Base-by-base conservation (phyloP, 495 filamentous ascomycete species). In the Neurospora sp. region DNA sequence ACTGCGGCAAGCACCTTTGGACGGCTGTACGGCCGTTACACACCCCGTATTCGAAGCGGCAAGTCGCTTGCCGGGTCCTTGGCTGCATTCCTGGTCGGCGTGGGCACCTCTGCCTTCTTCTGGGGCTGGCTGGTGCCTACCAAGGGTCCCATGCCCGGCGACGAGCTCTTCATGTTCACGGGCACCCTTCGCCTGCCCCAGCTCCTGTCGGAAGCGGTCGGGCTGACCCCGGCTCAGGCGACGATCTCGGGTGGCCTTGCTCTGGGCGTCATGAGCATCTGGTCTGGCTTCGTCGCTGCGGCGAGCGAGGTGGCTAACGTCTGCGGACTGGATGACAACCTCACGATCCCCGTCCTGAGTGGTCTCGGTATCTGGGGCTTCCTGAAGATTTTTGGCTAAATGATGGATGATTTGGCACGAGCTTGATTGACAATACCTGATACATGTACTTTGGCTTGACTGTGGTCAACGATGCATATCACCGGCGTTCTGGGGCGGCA, bases 1-100 rank as follows among this genome's bases (percentile, higher is more conserved):
- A 98, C 96, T 6, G 96, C 96, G 46, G 96, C 96, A 4, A 94
- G 91, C 77, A 99, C 96, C 0, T 92, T 98, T 72, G 96, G 96
- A 46, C 88, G 96, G 60, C 82, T 94, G 5, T 98, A 92, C 80
- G 93, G 96, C 42, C 89, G 92, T 70, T 93, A 97, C 77, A 99
- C 96, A 20, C 93, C 92, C 44, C 87, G 90, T 46, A 88, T 99
- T 62, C 89, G 96, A 70, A 85, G 87, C 39, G 95, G 95, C 6
- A 99, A 99, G 89, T 95, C 92, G 71, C 84, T 98, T 16, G 96
- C 96, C 42, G 96, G 96, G 0, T 96, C 92, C 46, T 73, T 93
- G 23, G 95, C 96, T 27, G 95, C 95, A 41, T 93, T 91, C 78
- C 71, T 91, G 7, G 91, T 95, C 23, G 96, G 96, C 54, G 90